Conservation (phyloP, 2,329 filamentous ascomycete genomes). For the Amesomyces nigricolor region DNA sequence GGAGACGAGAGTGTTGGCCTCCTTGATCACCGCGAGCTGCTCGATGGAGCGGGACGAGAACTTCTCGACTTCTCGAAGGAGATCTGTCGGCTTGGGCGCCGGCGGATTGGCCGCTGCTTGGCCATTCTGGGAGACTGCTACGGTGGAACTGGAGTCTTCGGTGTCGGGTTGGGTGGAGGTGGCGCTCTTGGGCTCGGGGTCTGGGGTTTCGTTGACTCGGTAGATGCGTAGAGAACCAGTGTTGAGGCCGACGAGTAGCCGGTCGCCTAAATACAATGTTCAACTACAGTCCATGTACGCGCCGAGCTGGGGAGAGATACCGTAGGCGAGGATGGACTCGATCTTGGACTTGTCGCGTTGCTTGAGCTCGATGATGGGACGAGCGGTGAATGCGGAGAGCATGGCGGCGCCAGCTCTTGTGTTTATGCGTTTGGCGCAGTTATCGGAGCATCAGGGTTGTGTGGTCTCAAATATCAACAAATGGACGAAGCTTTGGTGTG, state of each 20-base stretch:
- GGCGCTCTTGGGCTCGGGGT: slow-evolving; percentile 28
- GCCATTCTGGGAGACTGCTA: slow-evolving; percentile 21
- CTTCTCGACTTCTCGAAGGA: slow-evolving; percentile 86
- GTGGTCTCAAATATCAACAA: background rate
- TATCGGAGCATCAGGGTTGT: slow-evolving; percentile 21
- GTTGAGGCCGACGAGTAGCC: slow-evolving; percentile 85
- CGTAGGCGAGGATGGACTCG: slow-evolving; percentile 89
- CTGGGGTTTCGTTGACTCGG: slow-evolving; percentile 66
- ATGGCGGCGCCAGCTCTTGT: slow-evolving; percentile 52
- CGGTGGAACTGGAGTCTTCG: slow-evolving; percentile 1
- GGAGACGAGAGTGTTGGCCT: slow-evolving; percentile 85
- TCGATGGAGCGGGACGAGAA: slow-evolving; percentile 88
- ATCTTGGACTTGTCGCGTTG: slow-evolving; percentile 94
- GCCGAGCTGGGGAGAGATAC: slow-evolving; percentile 39
- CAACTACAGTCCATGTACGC: background rate
- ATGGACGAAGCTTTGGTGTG: too few relatives aligned
- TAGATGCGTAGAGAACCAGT: slow-evolving; percentile 86
- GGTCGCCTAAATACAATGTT: slow-evolving; percentile 57
- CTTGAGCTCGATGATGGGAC: slow-evolving; percentile 94
- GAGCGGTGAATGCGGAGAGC: slow-evolving; percentile 96
- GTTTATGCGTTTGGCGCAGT: slow-evolving; percentile 10
- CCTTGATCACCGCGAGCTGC: slow-evolving; percentile 92
- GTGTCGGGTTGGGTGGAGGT: slow-evolving; percentile 20
- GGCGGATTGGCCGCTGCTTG: slow-evolving; percentile 25
- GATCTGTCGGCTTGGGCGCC: slow-evolving; percentile 60